Conservation (phyloP, 371 early-diverging fungal species). For the Mucor racemosus region DNA sequence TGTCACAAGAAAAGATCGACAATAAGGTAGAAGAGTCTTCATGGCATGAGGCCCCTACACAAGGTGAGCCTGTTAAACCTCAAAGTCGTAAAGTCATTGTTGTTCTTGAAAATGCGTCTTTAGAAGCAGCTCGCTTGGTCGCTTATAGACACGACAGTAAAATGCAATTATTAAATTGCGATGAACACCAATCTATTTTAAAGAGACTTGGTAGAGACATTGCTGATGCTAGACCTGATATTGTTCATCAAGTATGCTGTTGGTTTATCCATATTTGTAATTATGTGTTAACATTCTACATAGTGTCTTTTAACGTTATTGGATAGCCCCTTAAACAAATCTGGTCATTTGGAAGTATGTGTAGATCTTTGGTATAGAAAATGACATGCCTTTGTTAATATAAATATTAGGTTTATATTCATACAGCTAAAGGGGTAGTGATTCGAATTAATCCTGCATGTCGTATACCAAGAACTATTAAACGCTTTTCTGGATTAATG, state of each 20-base stretch:
- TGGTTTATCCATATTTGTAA: background rate
- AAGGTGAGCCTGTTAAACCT: slow-evolving; percentile 25
- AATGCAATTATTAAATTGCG: slow-evolving; percentile 94
- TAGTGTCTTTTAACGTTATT: slow-evolving; percentile 94
- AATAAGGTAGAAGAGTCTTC: slow-evolving; percentile 25
- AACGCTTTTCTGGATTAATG: slow-evolving; percentile 97
- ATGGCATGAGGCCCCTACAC: slow-evolving; percentile 35
- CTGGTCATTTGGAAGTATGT: slow-evolving; percentile 85
- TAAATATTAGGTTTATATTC: slow-evolving; percentile 81
- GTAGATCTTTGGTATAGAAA: background rate
- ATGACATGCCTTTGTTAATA: background rate
- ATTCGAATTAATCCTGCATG: slow-evolving; percentile 97
- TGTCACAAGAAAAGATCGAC: slow-evolving; percentile 12
- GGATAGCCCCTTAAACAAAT: slow-evolving; percentile 98
- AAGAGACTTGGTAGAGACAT: slow-evolving; percentile 84
- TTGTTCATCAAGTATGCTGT: slow-evolving; percentile 88
- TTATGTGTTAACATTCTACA: background rate
- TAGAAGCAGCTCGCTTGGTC: slow-evolving; percentile 90
- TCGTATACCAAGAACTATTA: slow-evolving; percentile 98
- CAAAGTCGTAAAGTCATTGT: slow-evolving; percentile 77
- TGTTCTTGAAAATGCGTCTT: slow-evolving; percentile 86
- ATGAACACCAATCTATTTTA: slow-evolving; percentile 93
- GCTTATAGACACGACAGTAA: slow-evolving; percentile 78
- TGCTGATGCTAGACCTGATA: slow-evolving; percentile 93
- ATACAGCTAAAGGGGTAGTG: slow-evolving; percentile 91